Evolutionary conservation across 225 moss, liverwort and hornwort genomes (phyloP).

Genomic region (Anthoceros angustus): DNA sequence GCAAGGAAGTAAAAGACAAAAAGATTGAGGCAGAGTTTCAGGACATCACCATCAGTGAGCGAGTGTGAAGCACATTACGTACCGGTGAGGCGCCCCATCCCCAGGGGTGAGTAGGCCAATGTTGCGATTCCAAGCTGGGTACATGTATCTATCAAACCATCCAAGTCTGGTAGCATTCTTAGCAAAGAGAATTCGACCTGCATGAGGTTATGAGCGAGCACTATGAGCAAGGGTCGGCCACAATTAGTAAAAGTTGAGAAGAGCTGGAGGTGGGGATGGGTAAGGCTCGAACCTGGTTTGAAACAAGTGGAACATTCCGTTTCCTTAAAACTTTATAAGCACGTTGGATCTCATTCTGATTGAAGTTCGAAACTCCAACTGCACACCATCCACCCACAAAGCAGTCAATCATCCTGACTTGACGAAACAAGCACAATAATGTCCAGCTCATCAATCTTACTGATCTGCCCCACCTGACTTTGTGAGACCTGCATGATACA

Average conservation of each 20-base stretch:
- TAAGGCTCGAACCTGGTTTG: conserved; percentile 13
- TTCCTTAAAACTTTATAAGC: conserved; percentile 11
- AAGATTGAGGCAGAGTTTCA: background rate
- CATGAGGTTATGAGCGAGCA: background rate
- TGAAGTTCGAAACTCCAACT: conserved; percentile 23
- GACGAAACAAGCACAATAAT: background rate
- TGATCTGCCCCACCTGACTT: conserved; percentile 8
- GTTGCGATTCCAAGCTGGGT: conserved; percentile 13
- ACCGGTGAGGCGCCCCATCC: conserved; percentile 23
- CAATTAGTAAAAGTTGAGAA: background rate
- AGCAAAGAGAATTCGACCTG: conserved; percentile 22
- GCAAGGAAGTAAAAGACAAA: conserved; percentile 2
- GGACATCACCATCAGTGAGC: background rate
- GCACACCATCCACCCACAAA: background rate
- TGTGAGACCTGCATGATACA: conserved; percentile 20
- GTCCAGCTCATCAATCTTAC: background rate
- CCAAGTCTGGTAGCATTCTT: conserved; percentile 10
- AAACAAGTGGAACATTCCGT: conserved; percentile 13
- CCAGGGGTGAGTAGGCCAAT: conserved; percentile 21
- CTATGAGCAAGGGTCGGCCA: background rate
- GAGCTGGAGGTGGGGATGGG: too few relatives aligned
- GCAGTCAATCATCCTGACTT: background rate
- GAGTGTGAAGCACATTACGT: background rate
- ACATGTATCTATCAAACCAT: conserved; percentile 13
- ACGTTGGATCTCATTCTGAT: conserved; percentile 8